Base-by-base conservation (phyloP, 768 basidiomycete genomes). In the Pisolithus microcarpus region DNA sequence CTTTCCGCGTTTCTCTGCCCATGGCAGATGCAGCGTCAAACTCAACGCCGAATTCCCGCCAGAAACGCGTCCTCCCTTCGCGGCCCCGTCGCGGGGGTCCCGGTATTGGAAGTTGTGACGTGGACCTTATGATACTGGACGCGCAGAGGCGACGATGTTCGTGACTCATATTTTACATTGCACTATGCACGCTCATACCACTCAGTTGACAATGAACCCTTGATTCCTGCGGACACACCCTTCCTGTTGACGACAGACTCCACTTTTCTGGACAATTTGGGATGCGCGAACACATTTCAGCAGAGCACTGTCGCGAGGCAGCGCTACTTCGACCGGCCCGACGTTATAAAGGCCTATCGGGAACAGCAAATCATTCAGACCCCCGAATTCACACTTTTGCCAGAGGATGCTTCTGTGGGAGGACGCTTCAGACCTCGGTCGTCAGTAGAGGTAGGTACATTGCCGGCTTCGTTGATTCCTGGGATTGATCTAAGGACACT, bases 51-150 rank as follows among this genome's bases (percentile, higher is more conserved):
- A 68, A 73, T 58, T 65, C 70, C 55, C 81, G 78, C 50, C 83
- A 82, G 68, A 87, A 85, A 70, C 84, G 91, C 65, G 83, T 91
- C 40, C 72, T 91, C 51, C 91, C 91, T 39, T 79, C 87, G 66
- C 80, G 91, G 59, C 79, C 85, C 50, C 76, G 88, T 58, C 79
- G 91, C 50, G 85, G 87, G 50, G 88, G 87, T 15, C 84, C 86
- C 26, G 88, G 87, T 34, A 79, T 88, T 46, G 88, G 91, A 50
- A 84, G 70, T 53, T 82, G 83, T 63, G 87, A 90, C 64, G 75
- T 84, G 16, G 91, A 94, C 72, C 59, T 81, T 49, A 83, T 90
- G 81, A 87, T 94, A 65, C 67, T 91, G 56, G 90, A 92, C 58
- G 85, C 84, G 55, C 77, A 85, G 60, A 81, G 81, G 69, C 80